Percentiles rank a stretch among this genome's conserved stretches.
Evolutionary conservation across 169 alveolate species (phyloP).

Genomic region (Plasmodium gonderi): DNA sequence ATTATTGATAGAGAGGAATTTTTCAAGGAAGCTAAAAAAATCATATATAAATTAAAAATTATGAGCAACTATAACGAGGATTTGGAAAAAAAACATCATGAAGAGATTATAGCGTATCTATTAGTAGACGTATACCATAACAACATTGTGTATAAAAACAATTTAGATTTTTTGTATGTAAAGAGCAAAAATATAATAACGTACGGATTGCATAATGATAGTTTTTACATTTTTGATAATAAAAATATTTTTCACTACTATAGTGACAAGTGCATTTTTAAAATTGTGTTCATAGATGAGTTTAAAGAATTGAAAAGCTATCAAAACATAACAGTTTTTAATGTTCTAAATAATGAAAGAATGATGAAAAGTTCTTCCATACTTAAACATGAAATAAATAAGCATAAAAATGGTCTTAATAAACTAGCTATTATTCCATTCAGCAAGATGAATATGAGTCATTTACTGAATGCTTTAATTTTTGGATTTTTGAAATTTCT

Average conservation of each 20-base stretch:
- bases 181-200: constrained; percentile 61
- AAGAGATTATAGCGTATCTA: constrained; percentile 30
- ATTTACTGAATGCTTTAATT: constrained; percentile 36
- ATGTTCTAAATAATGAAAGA: constrained; percentile 53
- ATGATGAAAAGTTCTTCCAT: constrained; percentile 8
- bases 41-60: constrained; percentile 27
- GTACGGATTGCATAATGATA: constrained; percentile 15
- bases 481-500: constrained; percentile 62
- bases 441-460: constrained; percentile 54
- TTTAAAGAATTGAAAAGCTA: constrained; percentile 6
- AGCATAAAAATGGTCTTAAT: constrained; percentile 46
- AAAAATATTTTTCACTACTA: constrained; percentile 63
- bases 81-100: constrained; percentile 16
- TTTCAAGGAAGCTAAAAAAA: constrained; percentile 35
- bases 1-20: constrained; percentile 30
- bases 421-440: constrained; percentile 64
- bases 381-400: constrained; percentile 37
- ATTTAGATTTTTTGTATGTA: constrained; percentile 4
- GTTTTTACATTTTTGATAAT: constrained; percentile 55
- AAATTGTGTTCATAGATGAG: constrained; percentile 45
- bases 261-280: constrained; percentile 51
- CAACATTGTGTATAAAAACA: constrained; percentile 33
- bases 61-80: constrained; percentile 21
- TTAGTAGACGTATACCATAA: constrained; percentile 56
- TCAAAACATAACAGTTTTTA: constrained; percentile 26